Base-by-base conservation (phyloP, 441 rosid species). In the Populus tomentosa region DNA sequence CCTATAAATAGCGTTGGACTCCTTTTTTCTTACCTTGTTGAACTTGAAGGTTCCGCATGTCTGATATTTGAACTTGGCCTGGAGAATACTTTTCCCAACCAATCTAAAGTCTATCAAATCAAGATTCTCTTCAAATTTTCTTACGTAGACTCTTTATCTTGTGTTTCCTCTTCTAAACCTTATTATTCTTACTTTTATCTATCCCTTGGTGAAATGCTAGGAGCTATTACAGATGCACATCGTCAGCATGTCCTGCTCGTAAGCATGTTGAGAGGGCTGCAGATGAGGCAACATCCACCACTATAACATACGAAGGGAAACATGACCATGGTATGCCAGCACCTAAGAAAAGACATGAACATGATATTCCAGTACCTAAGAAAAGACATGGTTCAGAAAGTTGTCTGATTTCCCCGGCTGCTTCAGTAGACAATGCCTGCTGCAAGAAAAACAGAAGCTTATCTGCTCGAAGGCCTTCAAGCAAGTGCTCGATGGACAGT, bases 221-320 rank as follows among this genome's bases (percentile, higher is more conserved):
- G 74, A 94, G 97, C 33, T 94, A 94, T 74, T 94, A 94, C 80
- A 89, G 89, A 84, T 93, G 97, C 87, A 90, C 94, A 63, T 84
- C 89, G 2, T 42, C 87, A 63, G 96, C 90, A 11, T 93, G 97
- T 81, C 94, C 97, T 11, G 94, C 96, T 4, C 89, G 91, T 83
- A 93, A 93, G 79, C 98, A 92, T 79, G 94, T 93, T 73, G 98
- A 93, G 85, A 84, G 92, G 61, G 90, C 88, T 2, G 71, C 79
- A 0, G 91, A 88, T 69, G 94, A 90, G 76, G 90, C 93, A 6
- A 11, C 87, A 72, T 85, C 83, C 87, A 80, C 88, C 75, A 87
- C 85, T 6, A 87, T 90, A 59, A 89, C 93, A 7, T 93, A 93
- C 82, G 89, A 85, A 79, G 94, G 95, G 75, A 92, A 89, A 76